Conservation (phyloP, 208 protist species). For the Crithidia acanthocephali region DNA sequence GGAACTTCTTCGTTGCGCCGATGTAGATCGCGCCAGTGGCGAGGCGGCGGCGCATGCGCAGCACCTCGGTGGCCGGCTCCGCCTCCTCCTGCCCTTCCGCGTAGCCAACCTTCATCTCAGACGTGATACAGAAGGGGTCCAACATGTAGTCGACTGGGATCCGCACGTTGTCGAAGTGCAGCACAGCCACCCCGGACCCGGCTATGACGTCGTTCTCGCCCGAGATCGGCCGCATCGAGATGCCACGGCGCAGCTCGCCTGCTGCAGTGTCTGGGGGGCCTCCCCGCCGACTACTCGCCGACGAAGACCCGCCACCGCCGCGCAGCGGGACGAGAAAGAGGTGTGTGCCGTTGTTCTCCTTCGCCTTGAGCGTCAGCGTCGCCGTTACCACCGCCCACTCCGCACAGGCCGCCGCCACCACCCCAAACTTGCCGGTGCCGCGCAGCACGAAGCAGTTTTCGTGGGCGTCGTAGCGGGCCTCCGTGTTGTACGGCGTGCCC, state of each 20-base stretch:
- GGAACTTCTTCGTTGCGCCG: constrained; percentile 65
- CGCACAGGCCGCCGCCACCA: constrained; percentile 68
- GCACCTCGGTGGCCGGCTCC: constrained; percentile 49
- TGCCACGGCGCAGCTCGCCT: constrained; percentile 47
- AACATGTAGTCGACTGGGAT: constrained; percentile 65
- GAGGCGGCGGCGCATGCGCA: constrained; percentile 67
- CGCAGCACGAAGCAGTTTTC: constrained; percentile 83
- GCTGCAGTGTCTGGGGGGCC: constrained; percentile 1
- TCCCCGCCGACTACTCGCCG: neutral
- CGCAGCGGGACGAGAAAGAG: constrained; percentile 77
- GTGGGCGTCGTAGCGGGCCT: constrained; percentile 78
- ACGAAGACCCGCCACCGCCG: constrained; percentile 20
- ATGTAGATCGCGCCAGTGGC: constrained; percentile 76
- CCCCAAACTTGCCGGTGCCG: constrained; percentile 85
- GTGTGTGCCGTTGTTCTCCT: constrained; percentile 81
- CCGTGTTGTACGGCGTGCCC: constrained; percentile 78
- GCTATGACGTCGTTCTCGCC: constrained; percentile 54
- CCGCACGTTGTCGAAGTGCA: constrained; percentile 83
- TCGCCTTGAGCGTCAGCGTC: constrained; percentile 76
- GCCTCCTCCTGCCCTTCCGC: constrained; percentile 39
- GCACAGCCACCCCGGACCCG: constrained; percentile 58
- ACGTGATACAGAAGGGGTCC: constrained; percentile 61
- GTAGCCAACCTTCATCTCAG: constrained; percentile 48
- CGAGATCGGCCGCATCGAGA: constrained; percentile 53
- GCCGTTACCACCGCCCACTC: constrained; percentile 86